These are phyloP conservation scores for Lepidopterella palustris DNA, from an alignment of 495 filamentous ascomycete genomes.

Conservation along the genomic window DNA sequence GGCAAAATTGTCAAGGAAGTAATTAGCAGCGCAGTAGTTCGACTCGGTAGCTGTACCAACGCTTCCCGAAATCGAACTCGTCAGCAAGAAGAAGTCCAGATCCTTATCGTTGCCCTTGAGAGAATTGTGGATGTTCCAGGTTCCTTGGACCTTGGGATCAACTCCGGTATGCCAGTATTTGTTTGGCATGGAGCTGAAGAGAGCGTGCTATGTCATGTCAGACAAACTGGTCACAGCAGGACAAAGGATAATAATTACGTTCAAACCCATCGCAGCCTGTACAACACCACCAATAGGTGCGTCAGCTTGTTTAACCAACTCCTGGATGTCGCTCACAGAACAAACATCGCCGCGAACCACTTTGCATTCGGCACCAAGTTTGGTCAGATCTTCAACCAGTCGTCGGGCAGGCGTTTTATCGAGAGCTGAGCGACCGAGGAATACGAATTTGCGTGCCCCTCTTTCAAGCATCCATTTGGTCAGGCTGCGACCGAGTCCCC, in stretches of 20 bases:
- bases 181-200: slow-evolving; percentile 21
- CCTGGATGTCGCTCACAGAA: not conserved
- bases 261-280: slow-evolving; percentile 18
- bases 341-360: not conserved
- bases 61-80: not conserved
- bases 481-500: slow-evolving; percentile 15
- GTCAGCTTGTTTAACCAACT: not conserved
- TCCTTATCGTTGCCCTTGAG: not conserved
- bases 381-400: not conserved
- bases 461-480: slow-evolving; percentile 14
- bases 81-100: slow-evolving; percentile 15
- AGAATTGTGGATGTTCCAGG: slow-evolving; percentile 10
- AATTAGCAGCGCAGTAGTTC: slow-evolving; percentile 5
- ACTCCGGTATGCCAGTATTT: not conserved
- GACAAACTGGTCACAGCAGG: not conserved
- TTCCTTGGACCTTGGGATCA: slow-evolving; percentile 1
- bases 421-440: slow-evolving; percentile 12
- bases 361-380: too few species aligned
- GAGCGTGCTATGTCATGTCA: slow-evolving; percentile 1
- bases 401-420: not conserved
- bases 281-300: slow-evolving; percentile 22
- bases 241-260: not conserved
- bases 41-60: not conserved
- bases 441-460: slow-evolving; percentile 15
- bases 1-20: slow-evolving; percentile 2